phyloP scores from a whole-genome alignment of 805 yeast genomes.

The Ogataea kodamae region DNA sequence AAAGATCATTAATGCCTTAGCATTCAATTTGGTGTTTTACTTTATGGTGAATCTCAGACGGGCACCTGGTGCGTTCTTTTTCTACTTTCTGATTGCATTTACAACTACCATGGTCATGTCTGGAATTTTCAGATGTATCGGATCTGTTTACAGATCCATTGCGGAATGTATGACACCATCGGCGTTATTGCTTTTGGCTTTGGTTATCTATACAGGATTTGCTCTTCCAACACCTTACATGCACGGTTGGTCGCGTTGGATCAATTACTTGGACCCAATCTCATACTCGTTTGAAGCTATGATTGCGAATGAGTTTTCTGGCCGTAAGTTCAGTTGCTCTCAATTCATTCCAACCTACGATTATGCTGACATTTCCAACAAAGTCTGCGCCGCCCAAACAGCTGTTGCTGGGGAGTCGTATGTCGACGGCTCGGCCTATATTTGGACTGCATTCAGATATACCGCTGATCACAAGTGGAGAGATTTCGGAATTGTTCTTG shows the following conservation, averaged over 20 bases:
- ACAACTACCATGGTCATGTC: slow-evolving; percentile 48
- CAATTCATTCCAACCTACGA: slow-evolving; percentile 43
- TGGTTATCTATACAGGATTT: slow-evolving; percentile 53
- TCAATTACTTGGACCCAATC: slow-evolving; percentile 53
- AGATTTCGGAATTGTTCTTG: slow-evolving; percentile 67
- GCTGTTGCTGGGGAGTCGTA: slow-evolving; percentile 48
- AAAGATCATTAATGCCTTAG: slow-evolving; percentile 40
- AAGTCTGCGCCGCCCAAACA: slow-evolving; percentile 46
- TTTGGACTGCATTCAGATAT: slow-evolving; percentile 49
- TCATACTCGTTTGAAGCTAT: slow-evolving; percentile 56
- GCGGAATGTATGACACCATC: slow-evolving; percentile 58
- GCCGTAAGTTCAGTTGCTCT: slow-evolving; percentile 44
- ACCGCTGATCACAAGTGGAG: slow-evolving; percentile 67
- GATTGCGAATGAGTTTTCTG: slow-evolving; percentile 55
- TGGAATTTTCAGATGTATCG: slow-evolving; percentile 48
- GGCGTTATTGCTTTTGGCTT: slow-evolving; percentile 43
- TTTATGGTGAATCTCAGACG: slow-evolving; percentile 51
- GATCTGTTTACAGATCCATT: slow-evolving; percentile 43
- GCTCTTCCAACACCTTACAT: slow-evolving; percentile 51
- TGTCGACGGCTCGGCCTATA: slow-evolving; percentile 60
- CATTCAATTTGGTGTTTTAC: slow-evolving; percentile 47
- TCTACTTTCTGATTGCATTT: slow-evolving; percentile 42
- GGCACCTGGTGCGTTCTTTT: slow-evolving; percentile 50
- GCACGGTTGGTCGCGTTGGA: slow-evolving; percentile 64
- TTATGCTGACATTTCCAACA: slow-evolving; percentile 15